phyloP scores from a whole-genome alignment of 2,329 filamentous ascomycete species.

The Pseudogymnoascus pannorum region DNA sequence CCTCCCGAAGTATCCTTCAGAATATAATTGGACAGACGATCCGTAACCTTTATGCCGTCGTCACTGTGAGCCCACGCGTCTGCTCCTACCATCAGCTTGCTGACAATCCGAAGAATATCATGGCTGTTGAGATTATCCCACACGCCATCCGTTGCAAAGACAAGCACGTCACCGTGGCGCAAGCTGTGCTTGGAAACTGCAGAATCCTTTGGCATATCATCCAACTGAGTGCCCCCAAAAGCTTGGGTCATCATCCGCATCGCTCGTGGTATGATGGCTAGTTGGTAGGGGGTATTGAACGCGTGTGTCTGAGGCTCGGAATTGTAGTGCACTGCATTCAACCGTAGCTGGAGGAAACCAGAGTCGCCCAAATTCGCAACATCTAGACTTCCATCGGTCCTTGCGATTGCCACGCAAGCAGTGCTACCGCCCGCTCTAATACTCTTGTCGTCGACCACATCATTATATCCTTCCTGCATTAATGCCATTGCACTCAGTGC shows the following conservation, averaged over 20 bases:
- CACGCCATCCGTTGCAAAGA: constrained; percentile 90
- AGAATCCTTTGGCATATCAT: constrained; percentile 78
- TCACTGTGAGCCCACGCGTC: constrained; percentile 67
- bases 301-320: constrained; percentile 87
- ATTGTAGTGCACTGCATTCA: constrained; percentile 76
- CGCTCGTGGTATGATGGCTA: constrained; percentile 76
- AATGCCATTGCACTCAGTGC: constrained; percentile 58
- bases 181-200: constrained; percentile 69
- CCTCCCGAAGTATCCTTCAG: constrained; percentile 35
- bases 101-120: constrained; percentile 76
- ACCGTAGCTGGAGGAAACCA: constrained; percentile 78
- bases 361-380: constrained; percentile 95
- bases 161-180: constrained; percentile 84
- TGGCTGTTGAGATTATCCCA: constrained; percentile 94
- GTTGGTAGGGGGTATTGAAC: constrained; percentile 95
- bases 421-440: constrained; percentile 85
- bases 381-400: constrained; percentile 66
- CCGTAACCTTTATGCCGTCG: constrained; percentile 55
- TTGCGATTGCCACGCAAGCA: constrained; percentile 76
- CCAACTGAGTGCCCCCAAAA: constrained; percentile 75
- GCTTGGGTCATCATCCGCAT: constrained; percentile 72
- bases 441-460: constrained; percentile 63
- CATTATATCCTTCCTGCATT: constrained; percentile 78
- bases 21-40: constrained; percentile 49
- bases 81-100: constrained; percentile 62